Percentiles rank a stretch among this genome's conserved stretches.
Evolutionary conservation across 306 rosid genomes (phyloP).

Genomic region (Dryas alaskensis): DNA sequence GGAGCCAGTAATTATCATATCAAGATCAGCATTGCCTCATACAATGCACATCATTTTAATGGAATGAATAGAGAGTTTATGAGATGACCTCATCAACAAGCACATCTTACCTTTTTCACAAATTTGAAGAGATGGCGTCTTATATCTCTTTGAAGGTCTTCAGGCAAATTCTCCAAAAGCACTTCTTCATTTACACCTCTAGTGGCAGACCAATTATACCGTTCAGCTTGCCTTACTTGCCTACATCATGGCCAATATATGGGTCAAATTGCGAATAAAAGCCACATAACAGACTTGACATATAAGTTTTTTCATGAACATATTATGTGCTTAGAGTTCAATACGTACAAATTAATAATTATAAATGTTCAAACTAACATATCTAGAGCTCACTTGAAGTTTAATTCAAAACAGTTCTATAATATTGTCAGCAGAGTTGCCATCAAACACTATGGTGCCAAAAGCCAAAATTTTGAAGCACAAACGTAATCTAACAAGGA

Average conservation of each 20-base stretch:
- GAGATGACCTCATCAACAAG: too few species aligned
- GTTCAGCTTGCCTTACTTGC: constrained; percentile 72
- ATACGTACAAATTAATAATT: too few species aligned
- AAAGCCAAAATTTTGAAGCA: background rate
- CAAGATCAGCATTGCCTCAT: background rate
- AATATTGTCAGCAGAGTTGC: background rate
- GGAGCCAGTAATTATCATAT: background rate
- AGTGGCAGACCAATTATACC: constrained; percentile 79
- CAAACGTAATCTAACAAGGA: background rate
- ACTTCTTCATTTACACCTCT: constrained; percentile 87
- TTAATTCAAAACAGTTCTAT: too few species aligned
- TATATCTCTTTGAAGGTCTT: constrained; percentile 68
- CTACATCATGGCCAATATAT: constrained; percentile 32
- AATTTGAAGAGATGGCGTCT: constrained; percentile 69
- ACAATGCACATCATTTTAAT: too few species aligned
- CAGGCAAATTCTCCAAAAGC: constrained; percentile 74
- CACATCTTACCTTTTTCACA: constrained; percentile 46
- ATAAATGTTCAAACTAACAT: too few species aligned
- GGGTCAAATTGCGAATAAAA: background rate
- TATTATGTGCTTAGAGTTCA: background rate
- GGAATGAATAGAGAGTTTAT: too few species aligned
- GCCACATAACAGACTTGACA: background rate
- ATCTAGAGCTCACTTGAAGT: too few species aligned
- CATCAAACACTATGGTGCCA: background rate
- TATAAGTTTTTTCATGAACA: background rate